These are phyloP conservation scores for Stagonosporopsis vannaccii DNA, from an alignment of 2,329 filamentous ascomycete genomes.

Conservation along the genomic window DNA sequence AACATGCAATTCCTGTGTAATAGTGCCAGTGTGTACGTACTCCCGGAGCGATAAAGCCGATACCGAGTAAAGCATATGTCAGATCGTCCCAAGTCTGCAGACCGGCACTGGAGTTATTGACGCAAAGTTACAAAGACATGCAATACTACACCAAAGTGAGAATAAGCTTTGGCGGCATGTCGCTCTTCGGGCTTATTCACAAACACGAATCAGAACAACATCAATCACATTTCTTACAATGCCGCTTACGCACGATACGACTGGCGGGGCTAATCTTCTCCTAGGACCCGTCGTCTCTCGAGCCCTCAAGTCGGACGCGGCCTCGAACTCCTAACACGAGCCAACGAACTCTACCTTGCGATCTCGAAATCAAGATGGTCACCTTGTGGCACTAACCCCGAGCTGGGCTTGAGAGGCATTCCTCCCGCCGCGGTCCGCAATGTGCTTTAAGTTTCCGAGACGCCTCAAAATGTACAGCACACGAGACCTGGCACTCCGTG, in stretches of 20 bases:
- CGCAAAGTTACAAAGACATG: neutral
- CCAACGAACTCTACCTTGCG: neutral
- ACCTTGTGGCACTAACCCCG: neutral
- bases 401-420: neutral
- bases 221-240: neutral
- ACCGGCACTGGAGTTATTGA: neutral
- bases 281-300: neutral
- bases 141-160: neutral
- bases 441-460: neutral
- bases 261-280: neutral
- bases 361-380: neutral
- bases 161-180: neutral
- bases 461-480: neutral
- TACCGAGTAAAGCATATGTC: neutral
- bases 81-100: neutral
- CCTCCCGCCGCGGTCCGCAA: constrained; percentile 5
- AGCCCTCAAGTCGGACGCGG: neutral
- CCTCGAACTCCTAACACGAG: neutral
- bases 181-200: neutral
- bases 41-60: neutral
- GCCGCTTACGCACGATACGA: neutral
- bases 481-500: neutral
- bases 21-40: too few species aligned
- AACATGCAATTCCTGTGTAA: too few species aligned
- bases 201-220: neutral